Percentiles rank a stretch among this genome's conserved stretches.
These are phyloP conservation scores for Rheum nobile DNA, from an alignment of 148 eudicot species.

Conservation along the genomic window DNA sequence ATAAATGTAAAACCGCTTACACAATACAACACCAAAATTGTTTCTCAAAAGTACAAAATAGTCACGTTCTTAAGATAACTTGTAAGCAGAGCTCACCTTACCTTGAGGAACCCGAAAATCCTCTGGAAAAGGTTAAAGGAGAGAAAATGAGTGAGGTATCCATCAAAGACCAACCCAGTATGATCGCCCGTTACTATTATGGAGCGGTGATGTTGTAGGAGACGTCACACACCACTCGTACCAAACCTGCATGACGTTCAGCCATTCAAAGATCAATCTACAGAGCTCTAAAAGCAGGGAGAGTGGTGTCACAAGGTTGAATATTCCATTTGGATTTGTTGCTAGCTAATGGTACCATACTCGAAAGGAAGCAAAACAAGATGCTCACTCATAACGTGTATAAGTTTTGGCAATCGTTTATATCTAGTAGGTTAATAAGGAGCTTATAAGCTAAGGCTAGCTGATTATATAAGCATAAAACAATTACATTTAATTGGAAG, in stretches of 20 bases:
- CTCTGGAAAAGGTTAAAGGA: not conserved
- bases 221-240: constrained; percentile 82
- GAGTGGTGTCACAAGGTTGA: not conserved
- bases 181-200: constrained; percentile 84
- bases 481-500: not conserved
- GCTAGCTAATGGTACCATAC: not conserved
- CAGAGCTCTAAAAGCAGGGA: not conserved
- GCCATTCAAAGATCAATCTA: not conserved
- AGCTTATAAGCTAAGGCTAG: not conserved
- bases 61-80: not conserved
- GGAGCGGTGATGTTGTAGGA: constrained; percentile 60
- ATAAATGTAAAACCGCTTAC: not conserved
- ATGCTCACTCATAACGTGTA: too few relatives aligned
- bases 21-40: constrained; percentile 6
- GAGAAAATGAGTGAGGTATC: not conserved
- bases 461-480: too few relatives aligned
- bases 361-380: too few relatives aligned
- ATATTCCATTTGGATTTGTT: not conserved
- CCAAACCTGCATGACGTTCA: constrained; percentile 58
- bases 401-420: not conserved
- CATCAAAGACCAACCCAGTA: constrained; percentile 86
- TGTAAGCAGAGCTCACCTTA: not conserved
- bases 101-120: not conserved
- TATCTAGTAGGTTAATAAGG: not conserved
- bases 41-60: not conserved